Evolutionary conservation across 2,329 filamentous ascomycete genomes (phyloP).

Genomic region (Teratosphaeria nubilosa): DNA sequence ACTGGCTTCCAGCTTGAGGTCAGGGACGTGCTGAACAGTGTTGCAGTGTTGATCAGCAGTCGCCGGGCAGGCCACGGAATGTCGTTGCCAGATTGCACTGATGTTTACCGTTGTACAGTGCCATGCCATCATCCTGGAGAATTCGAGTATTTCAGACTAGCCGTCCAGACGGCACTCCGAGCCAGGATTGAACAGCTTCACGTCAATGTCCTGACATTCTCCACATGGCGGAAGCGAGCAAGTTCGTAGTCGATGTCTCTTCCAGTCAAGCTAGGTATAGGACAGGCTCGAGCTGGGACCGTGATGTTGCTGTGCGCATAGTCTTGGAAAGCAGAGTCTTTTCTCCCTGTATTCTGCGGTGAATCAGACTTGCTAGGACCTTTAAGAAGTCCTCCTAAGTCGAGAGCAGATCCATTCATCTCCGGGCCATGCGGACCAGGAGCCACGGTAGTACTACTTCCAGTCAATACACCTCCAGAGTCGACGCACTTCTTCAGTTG

Average conservation of each 20-base stretch:
- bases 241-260: neutral
- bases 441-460: neutral
- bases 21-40: too few relatives aligned
- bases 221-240: neutral
- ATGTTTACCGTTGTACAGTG: too few relatives aligned
- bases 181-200: neutral
- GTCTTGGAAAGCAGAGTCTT: neutral
- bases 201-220: neutral
- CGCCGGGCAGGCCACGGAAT: too few relatives aligned
- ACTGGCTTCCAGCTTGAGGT: too few relatives aligned
- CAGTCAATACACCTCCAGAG: neutral
- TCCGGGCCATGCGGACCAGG: neutral
- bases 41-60: too few relatives aligned
- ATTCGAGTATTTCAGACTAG: neutral
- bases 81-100: too few relatives aligned
- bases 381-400: neutral
- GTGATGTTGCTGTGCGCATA: neutral
- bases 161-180: neutral
- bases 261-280: neutral
- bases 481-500: constrained; percentile 6
- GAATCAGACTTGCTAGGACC: neutral
- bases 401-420: neutral
- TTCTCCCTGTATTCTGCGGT: neutral
- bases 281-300: neutral
- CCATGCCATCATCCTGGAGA: too few relatives aligned